Conservation (phyloP, 768 basidiomycete genomes). For the Suillus discolor region DNA sequence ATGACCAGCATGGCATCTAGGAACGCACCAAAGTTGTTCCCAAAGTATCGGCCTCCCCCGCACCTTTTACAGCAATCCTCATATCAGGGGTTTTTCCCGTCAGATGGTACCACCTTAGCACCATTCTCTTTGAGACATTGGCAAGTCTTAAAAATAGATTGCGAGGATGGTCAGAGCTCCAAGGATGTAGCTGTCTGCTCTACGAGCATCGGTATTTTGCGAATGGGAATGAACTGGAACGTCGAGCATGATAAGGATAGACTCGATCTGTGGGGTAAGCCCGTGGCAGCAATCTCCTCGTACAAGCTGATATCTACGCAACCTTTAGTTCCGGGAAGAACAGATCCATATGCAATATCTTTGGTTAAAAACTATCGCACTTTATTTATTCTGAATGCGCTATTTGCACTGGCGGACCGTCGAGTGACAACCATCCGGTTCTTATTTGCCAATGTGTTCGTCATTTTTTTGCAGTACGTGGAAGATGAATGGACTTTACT, state of each 20-base stretch:
- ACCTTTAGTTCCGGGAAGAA: conserved; percentile 15
- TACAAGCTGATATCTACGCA: neutral
- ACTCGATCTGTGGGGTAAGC: neutral
- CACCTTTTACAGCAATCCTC: neutral
- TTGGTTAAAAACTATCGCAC: conserved; percentile 22
- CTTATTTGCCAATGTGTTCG: conserved; percentile 7
- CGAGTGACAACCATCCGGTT: conserved; percentile 4
- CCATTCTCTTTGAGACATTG: neutral
- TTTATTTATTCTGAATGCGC: conserved; percentile 12
- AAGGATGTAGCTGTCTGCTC: neutral
- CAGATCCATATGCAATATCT: conserved; percentile 22
- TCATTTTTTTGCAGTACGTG: conserved; percentile 15
- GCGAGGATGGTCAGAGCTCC: neutral
- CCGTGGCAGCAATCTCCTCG: neutral
- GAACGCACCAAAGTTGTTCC: conserved; percentile 20
- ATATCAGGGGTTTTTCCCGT: neutral
- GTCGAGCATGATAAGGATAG: neutral
- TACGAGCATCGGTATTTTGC: neutral
- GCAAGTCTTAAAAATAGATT: neutral
- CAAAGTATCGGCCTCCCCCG: conserved; percentile 19
- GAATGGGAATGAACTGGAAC: neutral
- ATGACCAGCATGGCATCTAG: conserved; percentile 23
- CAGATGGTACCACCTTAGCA: neutral
- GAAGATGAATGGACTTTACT: conserved; percentile 14
- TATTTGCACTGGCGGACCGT: conserved; percentile 14